A percentile compares a stretch with the other conserved stretches of the same genome.
Evolutionary conservation across 345 rosid genomes (phyloP).

Genomic region (Camelina laxa): DNA sequence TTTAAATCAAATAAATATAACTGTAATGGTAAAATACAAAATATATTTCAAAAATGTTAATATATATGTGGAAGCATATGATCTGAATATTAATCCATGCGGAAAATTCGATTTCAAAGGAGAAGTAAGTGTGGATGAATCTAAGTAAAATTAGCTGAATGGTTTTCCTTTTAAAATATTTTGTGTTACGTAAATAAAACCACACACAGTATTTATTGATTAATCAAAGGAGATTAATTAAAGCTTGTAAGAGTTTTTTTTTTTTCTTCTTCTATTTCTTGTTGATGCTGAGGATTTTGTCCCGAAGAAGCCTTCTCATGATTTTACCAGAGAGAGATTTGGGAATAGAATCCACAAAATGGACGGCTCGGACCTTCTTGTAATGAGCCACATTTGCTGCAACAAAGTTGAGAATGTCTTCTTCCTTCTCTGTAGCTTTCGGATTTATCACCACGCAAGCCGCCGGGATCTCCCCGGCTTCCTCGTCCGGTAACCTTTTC

Average conservation of each 20-base stretch:
- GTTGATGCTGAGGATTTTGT: conserved; percentile 52
- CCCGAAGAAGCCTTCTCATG: conserved; percentile 79
- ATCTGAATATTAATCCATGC: too few relatives aligned
- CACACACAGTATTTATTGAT: not conserved
- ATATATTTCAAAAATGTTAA: too few relatives aligned
- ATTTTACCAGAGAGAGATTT: conserved; percentile 92
- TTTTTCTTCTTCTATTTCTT: conserved; percentile 10
- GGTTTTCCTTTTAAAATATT: too few relatives aligned
- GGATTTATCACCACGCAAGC: conserved; percentile 81
- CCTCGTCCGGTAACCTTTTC: conserved; percentile 81
- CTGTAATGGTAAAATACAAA: too few relatives aligned
- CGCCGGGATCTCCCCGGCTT: conserved; percentile 93
- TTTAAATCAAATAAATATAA: too few relatives aligned
- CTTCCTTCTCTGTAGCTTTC: conserved; percentile 64
- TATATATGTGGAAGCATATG: too few relatives aligned
- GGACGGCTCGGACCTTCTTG: conserved; percentile 77
- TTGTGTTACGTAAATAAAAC: not conserved
- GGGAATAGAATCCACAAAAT: conserved; percentile 80
- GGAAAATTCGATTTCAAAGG: too few relatives aligned
- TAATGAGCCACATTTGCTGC: conserved; percentile 83
- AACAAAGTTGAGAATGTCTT: conserved; percentile 68
- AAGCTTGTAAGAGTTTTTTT: not conserved
- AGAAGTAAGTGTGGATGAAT: too few relatives aligned
- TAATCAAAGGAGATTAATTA: not conserved
- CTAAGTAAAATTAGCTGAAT: too few relatives aligned